Base-by-base conservation (phyloP, 1,284 basidiomycete species). In the Caloboletus firmus region DNA sequence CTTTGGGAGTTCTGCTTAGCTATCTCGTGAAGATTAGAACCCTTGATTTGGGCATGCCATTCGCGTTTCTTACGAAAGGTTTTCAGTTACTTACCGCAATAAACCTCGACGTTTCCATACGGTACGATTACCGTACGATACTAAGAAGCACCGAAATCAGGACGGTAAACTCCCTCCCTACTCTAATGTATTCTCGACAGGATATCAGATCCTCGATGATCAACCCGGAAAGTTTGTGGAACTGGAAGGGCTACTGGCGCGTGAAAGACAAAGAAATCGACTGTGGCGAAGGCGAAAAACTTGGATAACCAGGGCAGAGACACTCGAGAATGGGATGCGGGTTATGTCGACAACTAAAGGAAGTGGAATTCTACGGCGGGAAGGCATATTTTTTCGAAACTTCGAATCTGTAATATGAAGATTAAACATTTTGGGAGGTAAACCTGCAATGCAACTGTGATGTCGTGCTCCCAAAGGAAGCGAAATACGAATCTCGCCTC, bases 41-140 rank as follows among this genome's bases (percentile, higher is more conserved):
- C 18, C 49, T 42, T 30, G n/a, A n/a, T n/a, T 24, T 28, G 22
- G 41, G 44, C 22, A 56, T 45, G 17, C 49, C 50, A 3, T 67
- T 57, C 41, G 61, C 34, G 13, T 67, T 68, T 49, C 53, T 66
- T 9, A 49, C 2, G 17, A 35, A 31, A 17, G 11, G 12, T 8
- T 11, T 20, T 36, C 26, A 24, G 31, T 13, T 24, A 18, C 26
- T 8, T 11, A 20, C 8, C 1, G 12, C 34, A 31, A 34, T 2
- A 41, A 36, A 17, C 17, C 15, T 7, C 15, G 20, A 18, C 15
- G 28, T 9, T 32, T 63, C 32, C 48, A 54, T 34, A 61, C 50
- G 3, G 51, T 46, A 5, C 53, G 52, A 32, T 41, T 58, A 24
- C 34, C 5, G 22, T 28, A 18, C 15, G 30, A 52, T 17, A 13